Evolutionary conservation across 2,329 filamentous ascomycete genomes (phyloP), one percentile per base, ranked within the genome.

Genomic region (Nannizzia gypsea): DNA sequence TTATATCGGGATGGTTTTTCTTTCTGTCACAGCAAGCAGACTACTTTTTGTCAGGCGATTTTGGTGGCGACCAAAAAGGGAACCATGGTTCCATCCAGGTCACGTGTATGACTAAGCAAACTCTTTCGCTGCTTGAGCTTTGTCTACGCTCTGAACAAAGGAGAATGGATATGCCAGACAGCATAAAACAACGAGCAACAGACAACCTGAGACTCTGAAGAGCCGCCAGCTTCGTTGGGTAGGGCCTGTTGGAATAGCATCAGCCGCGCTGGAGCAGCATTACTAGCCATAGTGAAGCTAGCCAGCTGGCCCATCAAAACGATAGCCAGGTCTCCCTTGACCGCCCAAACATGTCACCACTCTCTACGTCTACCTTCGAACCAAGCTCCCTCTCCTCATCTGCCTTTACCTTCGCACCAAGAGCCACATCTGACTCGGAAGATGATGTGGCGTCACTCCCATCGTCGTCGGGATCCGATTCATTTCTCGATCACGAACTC

Each of bases 401-500:
- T 9, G 20, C 54, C 50, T 75, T 73, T 31, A 70, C 72, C 61
- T 70, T 70, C 50, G 68, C 72, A 58, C 73, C 74, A 36, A 67
- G 54, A 9, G 1, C 54, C 6, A 56, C 54, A 17, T 56, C 64
- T 40, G 67, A 66, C 50, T 71, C 72, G 26, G 69, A 73, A 3
- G 73, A 75, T 24, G 63, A 65, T 57, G 60, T 78, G 56, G 74
- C 73, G 22, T 77, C 75, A 0, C 68, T 78, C 17, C 76, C 76
- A 1, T 70, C 72, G 17, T 72, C 72, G 5, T 67, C 67, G 3
- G 67, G 68, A 3, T 77, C 75, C 3, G 74, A 74, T 24, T 72
- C 73, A 9, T 76, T 80, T 24, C 78, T 80, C 3, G 78, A 80
- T 59, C 73, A 71, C 56, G 77, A 74, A 42, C 80, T 77, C 31